These are phyloP conservation scores for Chaetomium tenue DNA, from an alignment of 495 filamentous ascomycete species.

Conservation along the genomic window DNA sequence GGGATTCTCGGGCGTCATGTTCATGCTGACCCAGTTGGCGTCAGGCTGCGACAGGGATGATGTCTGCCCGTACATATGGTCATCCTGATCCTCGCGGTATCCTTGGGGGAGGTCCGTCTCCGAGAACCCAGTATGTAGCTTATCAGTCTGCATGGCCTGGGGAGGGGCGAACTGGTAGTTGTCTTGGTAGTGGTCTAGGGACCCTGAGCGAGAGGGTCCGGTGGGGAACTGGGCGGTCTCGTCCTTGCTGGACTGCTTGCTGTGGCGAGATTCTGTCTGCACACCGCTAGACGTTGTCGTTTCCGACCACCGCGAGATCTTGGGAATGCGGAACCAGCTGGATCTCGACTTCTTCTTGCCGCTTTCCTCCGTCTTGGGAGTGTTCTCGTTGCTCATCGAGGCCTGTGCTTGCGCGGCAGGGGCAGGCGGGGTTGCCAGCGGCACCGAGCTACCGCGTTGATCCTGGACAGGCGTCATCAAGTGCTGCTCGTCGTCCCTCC, in stretches of 20 bases:
- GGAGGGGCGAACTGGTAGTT: conserved; percentile 62
- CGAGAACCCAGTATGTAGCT: conserved; percentile 66
- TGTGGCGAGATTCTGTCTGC: conserved; percentile 49
- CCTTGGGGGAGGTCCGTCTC: conserved; percentile 41
- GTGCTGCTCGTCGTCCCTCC: conserved; percentile 44
- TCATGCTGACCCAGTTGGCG: conserved; percentile 35
- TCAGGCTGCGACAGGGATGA: conserved; percentile 33
- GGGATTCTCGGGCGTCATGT: conserved; percentile 69
- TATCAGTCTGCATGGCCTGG: conserved; percentile 57
- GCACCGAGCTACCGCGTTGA: conserved; percentile 59
- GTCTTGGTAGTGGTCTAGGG: conserved; percentile 62
- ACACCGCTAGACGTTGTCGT: conserved; percentile 74
- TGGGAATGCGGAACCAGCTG: conserved; percentile 86
- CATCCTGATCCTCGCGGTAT: conserved; percentile 23
- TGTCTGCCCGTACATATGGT: conserved; percentile 29
- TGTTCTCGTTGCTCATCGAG: conserved; percentile 46
- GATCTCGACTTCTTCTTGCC: conserved; percentile 75
- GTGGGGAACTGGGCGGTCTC: conserved; percentile 38
- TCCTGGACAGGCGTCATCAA: conserved; percentile 51
- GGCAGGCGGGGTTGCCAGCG: conserved; percentile 72
- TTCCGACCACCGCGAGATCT: conserved; percentile 95
- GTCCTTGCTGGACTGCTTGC: conserved; percentile 48
- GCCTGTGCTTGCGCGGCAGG: conserved; percentile 36
- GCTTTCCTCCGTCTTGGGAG: conserved; percentile 58
- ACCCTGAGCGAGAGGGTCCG: conserved; percentile 65